Base-by-base conservation (phyloP, 331 rosid genomes). In the Stylosanthes scabra region DNA sequence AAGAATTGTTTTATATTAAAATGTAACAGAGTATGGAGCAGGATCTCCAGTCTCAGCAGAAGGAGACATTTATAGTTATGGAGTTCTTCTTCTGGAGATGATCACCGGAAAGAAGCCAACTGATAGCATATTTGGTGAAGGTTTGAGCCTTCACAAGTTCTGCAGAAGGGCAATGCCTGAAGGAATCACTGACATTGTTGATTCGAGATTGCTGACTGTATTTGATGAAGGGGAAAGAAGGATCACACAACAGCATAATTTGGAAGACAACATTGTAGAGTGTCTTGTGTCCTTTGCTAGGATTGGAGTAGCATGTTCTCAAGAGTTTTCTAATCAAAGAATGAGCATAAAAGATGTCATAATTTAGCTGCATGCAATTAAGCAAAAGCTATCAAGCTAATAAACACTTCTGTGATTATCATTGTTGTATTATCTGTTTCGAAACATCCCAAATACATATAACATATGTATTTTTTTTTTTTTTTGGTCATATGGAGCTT, bases 91-190 rank as follows among this genome's bases (percentile, higher is more conserved):
- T n/a, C n/a, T n/a, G n/a, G n/a, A n/a, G n/a, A n/a, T n/a, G n/a
- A n/a, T n/a, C n/a, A n/a, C n/a, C n/a, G n/a, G n/a, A n/a, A n/a
- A 27, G 37, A 63, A 41, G 25, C 64, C 65, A 8, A 74, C 57
- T 5, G 25, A 74, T 63, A 52, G 25, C 45, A 74, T 74, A 57
- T 63, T 74, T 25, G 10, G 58, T 2, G 71, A 63, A 7, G 61
- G 28, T 47, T 1, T 72, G 7, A 60, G 41, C 60, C 39, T 46
- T 2, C 68, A 74, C 34, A 46, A 46, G 12, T 37, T 63, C 1
- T 63, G 78, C 6, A 34, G 37, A 13, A 37, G 14, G 62, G 63
- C 70, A 37, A 11, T 52, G 34, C 60, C 42, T 7, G 62, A 50
- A 11, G 11, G 55, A 20, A 6, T 20, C 0, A 12, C 4, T 41